A percentile compares a stretch with the other conserved stretches of the same genome.
Evolutionary conservation across 306 rosid species (phyloP).

Genomic region (Arachis stenosperma): DNA sequence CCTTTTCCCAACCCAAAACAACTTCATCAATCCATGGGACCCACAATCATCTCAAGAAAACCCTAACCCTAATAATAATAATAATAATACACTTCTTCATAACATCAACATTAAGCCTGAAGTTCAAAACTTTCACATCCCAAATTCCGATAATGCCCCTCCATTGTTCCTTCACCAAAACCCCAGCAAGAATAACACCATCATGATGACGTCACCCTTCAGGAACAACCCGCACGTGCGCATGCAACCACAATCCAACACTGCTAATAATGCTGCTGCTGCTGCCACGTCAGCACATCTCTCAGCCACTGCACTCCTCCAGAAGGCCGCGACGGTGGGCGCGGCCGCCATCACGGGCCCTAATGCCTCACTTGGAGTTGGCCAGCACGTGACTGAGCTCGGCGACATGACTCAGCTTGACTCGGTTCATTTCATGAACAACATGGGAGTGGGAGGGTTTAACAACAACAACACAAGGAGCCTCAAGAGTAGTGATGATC

Average conservation of each 20-base stretch:
- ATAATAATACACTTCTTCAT: neutral
- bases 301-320: conserved; percentile 92
- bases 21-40: conserved; percentile 59
- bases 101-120: conserved; percentile 54
- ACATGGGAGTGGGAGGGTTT: conserved; percentile 43
- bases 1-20: conserved; percentile 53
- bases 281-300: conserved; percentile 66
- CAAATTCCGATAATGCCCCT: conserved; percentile 12
- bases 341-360: conserved; percentile 46
- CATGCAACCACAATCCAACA: conserved; percentile 36
- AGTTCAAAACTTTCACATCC: conserved; percentile 41
- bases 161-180: conserved; percentile 25
- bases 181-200: neutral
- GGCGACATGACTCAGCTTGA: conserved; percentile 39
- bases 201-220: conserved; percentile 52
- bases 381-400: conserved; percentile 38
- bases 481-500: conserved; percentile 48
- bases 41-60: conserved; percentile 49
- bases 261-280: neutral
- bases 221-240: conserved; percentile 50
- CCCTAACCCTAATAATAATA: conserved; percentile 72
- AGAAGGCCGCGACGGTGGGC: conserved; percentile 80
- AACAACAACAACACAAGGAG: conserved; percentile 34
- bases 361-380: neutral
- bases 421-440: conserved; percentile 42